Evolutionary conservation across 495 filamentous ascomycete genomes (phyloP).

Genomic region (Penicillium canariense): DNA sequence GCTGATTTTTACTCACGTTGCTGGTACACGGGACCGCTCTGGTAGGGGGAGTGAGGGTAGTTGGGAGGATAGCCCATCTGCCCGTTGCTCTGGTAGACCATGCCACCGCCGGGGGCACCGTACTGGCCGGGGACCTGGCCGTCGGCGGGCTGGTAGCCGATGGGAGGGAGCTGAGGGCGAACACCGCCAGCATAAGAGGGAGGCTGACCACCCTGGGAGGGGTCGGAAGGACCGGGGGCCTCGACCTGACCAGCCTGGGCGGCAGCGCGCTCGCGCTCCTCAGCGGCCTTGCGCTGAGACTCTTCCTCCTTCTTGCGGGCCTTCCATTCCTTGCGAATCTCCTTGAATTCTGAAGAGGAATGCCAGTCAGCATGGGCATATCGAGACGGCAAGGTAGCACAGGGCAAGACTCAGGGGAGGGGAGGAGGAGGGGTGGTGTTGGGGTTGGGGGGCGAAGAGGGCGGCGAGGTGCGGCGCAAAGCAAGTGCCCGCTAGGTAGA

Average conservation of each 20-base stretch:
- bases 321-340: constrained; percentile 99
- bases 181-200: constrained; percentile 56
- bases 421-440: not conserved
- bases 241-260: constrained; percentile 58
- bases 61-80: constrained; percentile 67
- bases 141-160: constrained; percentile 72
- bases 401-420: not conserved
- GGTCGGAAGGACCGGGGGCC: constrained; percentile 52
- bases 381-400: not conserved
- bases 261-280: constrained; percentile 76
- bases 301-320: constrained; percentile 99
- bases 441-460: not conserved
- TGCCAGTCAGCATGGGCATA: constrained; percentile 8
- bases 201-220: constrained; percentile 54
- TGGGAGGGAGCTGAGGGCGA: constrained; percentile 77
- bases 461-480: not conserved
- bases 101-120: constrained; percentile 54
- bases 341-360: constrained; percentile 80
- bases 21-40: constrained; percentile 72
- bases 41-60: constrained; percentile 76
- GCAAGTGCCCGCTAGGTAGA: constrained; percentile 5
- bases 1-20: constrained; percentile 57
- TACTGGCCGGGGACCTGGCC: constrained; percentile 65
- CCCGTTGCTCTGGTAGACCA: constrained; percentile 60
- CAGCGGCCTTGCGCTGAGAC: constrained; percentile 79